A percentile compares a stretch with the other conserved stretches of the same genome.
phyloP scores from a whole-genome alignment of 495 filamentous ascomycete genomes.

The Aspergillus funiculosus region DNA sequence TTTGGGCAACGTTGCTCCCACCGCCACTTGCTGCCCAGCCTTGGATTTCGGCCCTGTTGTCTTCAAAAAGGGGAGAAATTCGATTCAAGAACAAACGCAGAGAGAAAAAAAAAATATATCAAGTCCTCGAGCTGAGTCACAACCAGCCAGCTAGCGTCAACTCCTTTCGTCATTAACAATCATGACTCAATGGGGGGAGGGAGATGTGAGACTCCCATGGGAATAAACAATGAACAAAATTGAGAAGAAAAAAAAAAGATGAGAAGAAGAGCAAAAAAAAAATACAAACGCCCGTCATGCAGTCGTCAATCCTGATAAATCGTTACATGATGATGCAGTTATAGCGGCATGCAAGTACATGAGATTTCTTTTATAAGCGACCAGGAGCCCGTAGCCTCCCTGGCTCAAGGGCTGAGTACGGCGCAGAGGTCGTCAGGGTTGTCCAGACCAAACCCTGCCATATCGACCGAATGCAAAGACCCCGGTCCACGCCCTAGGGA shows the following conservation, averaged over 20 bases:
- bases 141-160: conserved; percentile 36
- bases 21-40: conserved; percentile 15
- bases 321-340: conserved; percentile 43
- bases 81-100: too few species aligned
- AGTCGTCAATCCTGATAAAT: conserved; percentile 43
- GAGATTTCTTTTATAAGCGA: conserved; percentile 9
- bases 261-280: conserved; percentile 18
- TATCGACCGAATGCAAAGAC: conserved; percentile 45
- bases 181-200: conserved; percentile 19
- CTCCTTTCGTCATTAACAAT: conserved; percentile 31
- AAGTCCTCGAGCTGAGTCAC: conserved; percentile 27
- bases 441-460: conserved; percentile 45
- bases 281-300: conserved; percentile 45
- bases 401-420: conserved; percentile 37
- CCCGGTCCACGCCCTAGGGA: conserved; percentile 43
- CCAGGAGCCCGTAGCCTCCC: conserved; percentile 12
- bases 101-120: conserved; percentile 15
- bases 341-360: conserved; percentile 30
- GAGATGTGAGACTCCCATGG: neutral
- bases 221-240: conserved; percentile 4
- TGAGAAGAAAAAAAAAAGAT: conserved; percentile 9
- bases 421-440: conserved; percentile 34
- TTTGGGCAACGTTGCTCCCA: conserved; percentile 9
- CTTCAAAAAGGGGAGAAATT: conserved; percentile 10
- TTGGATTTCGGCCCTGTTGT: neutral